Evolutionary conservation across 768 basidiomycete species (phyloP), one percentile per base, ranked within the genome.

Genomic region (Phaffia australis): DNA sequence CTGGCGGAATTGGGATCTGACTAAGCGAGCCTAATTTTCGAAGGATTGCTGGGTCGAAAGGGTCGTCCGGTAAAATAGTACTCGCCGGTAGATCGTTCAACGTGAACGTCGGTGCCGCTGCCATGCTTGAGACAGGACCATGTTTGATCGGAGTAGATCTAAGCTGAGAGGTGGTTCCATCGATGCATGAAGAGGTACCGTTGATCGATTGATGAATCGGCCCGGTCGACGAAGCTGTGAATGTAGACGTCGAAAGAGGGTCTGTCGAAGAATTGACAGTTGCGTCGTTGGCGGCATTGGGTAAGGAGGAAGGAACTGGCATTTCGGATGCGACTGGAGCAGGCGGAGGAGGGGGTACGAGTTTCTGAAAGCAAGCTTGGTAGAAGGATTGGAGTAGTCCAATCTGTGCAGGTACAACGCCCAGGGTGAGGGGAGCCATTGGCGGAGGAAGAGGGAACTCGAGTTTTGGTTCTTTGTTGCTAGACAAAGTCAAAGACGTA

Each of bases 301-400:
- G 14, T 19, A 55, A 23, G 27, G 25, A 42, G 18, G 29, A 46
- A 11, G n/a, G 23, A 16, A 50, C 7, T 25, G 64, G 47, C 18
- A 30, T 27, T 7, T 47, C 30, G 11, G 64, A 48, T 1, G 47
- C 30, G 32, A 35, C 32, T 18, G 46, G 25, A n/a, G 56, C 21
- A 1, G 56, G 56, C 11, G 59, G 18, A 30, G 63, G 56, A 27
- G 55, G 55, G 5, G 63, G 63, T 1, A 57, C 18, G 49, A 51
- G 58, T 25, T 63, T 64, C 63, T 27, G 61, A 29, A 74, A 54
- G 14, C 72, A 71, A 27, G 71, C 60, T 6, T 70, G 57, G 63
- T 87, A 94, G 78, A 85, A 93, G 0, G 82, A 75, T 65, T 82
- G 86, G 70, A 98, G 84, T 49, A 98, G 77, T 11, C 89, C 91